phyloP scores from a whole-genome alignment of 306 rosid genomes.

The Acacia acuminata region DNA sequence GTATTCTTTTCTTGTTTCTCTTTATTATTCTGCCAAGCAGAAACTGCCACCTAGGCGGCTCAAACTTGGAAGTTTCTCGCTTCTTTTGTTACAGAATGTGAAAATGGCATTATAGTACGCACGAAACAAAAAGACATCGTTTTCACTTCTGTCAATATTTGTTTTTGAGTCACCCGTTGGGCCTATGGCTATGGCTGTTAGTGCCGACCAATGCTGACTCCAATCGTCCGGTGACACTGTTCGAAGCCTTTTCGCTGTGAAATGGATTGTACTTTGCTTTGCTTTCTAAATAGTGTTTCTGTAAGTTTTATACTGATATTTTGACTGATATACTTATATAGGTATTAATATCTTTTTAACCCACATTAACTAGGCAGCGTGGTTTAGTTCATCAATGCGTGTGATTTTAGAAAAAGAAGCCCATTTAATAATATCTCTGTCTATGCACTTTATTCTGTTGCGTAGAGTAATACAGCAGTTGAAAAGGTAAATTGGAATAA shows the following conservation, averaged over 20 bases:
- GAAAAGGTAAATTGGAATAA: neutral
- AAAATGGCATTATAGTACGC: neutral
- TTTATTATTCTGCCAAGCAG: neutral
- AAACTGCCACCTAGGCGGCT: neutral
- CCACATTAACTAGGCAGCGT: neutral
- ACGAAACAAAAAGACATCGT: neutral
- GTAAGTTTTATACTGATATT: neutral
- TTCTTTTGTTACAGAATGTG: conserved; percentile 17
- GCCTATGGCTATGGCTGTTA: neutral
- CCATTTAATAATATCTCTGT: neutral
- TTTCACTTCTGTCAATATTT: neutral
- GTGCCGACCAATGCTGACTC: neutral
- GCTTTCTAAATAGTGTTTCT: neutral
- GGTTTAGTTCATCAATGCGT: neutral
- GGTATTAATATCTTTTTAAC: neutral
- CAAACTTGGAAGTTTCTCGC: conserved; percentile 1
- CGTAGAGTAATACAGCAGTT: neutral
- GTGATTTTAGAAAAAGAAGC: neutral
- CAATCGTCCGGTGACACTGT: neutral
- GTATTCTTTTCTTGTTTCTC: neutral
- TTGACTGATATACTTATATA: neutral
- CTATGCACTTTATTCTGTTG: neutral
- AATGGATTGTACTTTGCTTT: neutral
- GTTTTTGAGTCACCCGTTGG: neutral
- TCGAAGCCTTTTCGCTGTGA: neutral